Conservation (phyloP, 1,284 basidiomycete species). For the Rhodotorula sp. region DNA sequence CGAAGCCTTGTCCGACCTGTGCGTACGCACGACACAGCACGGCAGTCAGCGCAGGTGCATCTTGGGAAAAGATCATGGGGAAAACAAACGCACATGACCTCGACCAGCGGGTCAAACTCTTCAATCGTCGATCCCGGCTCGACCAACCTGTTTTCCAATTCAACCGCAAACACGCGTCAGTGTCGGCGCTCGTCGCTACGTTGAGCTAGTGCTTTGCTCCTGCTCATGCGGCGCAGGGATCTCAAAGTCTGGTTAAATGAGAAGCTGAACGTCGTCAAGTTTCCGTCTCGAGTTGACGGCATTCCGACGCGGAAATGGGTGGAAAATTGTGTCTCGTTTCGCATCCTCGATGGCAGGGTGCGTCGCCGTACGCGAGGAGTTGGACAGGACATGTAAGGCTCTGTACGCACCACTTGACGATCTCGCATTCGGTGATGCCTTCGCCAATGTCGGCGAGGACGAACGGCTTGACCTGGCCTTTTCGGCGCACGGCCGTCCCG, state of each 20-base stretch:
- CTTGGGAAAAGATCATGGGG: not conserved
- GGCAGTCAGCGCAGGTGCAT: no score
- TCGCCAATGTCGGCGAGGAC: conserved; percentile 95
- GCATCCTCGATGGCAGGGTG: not conserved
- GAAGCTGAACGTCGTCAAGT: not conserved
- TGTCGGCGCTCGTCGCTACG: not conserved
- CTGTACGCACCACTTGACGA: conserved; percentile 73
- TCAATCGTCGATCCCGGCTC: conserved; percentile 64
- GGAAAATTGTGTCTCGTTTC: not conserved
- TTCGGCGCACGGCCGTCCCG: not conserved
- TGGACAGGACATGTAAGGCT: not conserved
- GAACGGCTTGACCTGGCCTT: conserved; percentile 55
- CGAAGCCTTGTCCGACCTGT: conserved; percentile 77
- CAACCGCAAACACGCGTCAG: not conserved
- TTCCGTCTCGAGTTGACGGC: not conserved
- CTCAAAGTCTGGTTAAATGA: conserved; percentile 11
- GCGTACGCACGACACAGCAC: rapidly evolving
- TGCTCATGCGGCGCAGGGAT: no score
- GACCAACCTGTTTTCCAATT: conserved; percentile 16
- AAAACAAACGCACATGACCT: conserved; percentile 57
- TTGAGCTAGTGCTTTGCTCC: no score
- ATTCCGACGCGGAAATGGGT: not conserved
- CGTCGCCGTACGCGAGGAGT: no score
- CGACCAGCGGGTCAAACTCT: conserved; percentile 82
- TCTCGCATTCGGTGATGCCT: conserved; percentile 79